A percentile compares a stretch with the other conserved stretches of the same genome.
Evolutionary conservation across 2,329 filamentous ascomycete genomes (phyloP).

Genomic region (Clonostachys rhizophaga): DNA sequence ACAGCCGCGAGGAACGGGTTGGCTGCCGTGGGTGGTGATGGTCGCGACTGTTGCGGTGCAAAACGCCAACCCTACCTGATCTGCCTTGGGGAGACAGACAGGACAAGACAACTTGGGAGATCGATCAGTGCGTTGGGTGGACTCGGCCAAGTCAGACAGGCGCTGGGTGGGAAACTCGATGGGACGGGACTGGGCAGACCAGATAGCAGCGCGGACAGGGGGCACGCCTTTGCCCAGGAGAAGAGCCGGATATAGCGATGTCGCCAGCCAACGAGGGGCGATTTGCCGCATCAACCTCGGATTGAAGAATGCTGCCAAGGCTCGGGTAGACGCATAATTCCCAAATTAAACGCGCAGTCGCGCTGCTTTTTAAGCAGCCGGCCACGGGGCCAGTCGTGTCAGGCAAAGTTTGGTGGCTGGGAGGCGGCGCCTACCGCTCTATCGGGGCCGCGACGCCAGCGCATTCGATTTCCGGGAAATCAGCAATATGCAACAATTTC

Average conservation of each 20-base stretch:
- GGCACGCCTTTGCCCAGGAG: not conserved
- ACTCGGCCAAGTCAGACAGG: conserved; percentile 2
- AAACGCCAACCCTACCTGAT: conserved; percentile 1
- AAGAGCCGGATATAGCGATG: not conserved
- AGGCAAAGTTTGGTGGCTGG: conserved; percentile 4
- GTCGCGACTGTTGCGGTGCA: conserved; percentile 1
- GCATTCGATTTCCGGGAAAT: not conserved
- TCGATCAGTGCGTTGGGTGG: conserved; percentile 4
- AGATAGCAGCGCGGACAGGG: conserved; percentile 1
- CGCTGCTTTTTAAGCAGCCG: not conserved
- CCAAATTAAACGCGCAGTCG: not conserved
- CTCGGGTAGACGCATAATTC: not conserved
- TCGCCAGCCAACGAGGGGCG: not conserved
- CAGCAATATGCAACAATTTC: not conserved
- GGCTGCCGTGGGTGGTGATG: not conserved
- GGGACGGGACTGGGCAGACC: not conserved
- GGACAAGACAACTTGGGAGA: conserved; percentile 1
- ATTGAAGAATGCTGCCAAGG: conserved; percentile 1
- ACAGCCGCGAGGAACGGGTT: not conserved
- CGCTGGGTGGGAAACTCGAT: too few species aligned
- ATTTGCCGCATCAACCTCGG: not conserved
- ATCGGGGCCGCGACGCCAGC: not conserved
- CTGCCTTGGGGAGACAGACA: conserved; percentile 1
- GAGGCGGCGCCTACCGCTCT: conserved; percentile 3
- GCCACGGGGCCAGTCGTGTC: not conserved